phyloP scores from a whole-genome alignment of 768 basidiomycete species.

The Suillus cothurnatus region DNA sequence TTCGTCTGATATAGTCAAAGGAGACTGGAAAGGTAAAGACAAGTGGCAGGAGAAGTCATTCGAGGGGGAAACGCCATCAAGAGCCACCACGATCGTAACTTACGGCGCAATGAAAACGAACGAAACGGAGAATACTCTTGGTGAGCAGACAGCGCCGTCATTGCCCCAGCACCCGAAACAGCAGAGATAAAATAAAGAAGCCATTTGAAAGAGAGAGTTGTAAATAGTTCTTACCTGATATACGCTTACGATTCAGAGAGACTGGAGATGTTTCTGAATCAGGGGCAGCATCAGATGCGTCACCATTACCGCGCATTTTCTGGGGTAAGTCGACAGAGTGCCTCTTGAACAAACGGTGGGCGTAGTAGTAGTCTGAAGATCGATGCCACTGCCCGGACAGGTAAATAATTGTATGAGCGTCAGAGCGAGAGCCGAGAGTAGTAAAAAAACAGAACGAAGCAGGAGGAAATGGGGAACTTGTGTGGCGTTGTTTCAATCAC shows the following conservation, averaged over 20 bases:
- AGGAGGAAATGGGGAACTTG: neutral
- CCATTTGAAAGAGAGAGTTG: neutral
- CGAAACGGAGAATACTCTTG: neutral
- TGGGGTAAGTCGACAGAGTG: conserved; percentile 4
- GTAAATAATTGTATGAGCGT: neutral
- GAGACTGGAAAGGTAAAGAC: neutral
- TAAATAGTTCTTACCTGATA: conserved; percentile 5
- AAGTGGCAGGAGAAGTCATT: neutral
- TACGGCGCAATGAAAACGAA: neutral
- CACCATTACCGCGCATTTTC: conserved; percentile 6
- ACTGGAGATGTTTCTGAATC: neutral
- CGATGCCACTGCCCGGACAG: neutral
- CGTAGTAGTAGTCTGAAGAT: neutral
- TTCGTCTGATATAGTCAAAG: neutral
- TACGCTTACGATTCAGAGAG: conserved; percentile 6
- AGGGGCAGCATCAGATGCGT: neutral
- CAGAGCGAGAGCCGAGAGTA: neutral
- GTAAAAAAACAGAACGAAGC: neutral
- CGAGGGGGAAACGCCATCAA: neutral
- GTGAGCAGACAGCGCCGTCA: neutral
- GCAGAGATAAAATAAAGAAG: neutral
- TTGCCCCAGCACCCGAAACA: neutral
- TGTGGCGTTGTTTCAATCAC: neutral
- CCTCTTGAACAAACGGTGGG: conserved; percentile 3
- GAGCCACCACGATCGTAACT: neutral